Percentiles rank a stretch among this genome's conserved stretches.
Conservation (phyloP, 805 yeast species). For the Debaryomyces castellii region DNA sequence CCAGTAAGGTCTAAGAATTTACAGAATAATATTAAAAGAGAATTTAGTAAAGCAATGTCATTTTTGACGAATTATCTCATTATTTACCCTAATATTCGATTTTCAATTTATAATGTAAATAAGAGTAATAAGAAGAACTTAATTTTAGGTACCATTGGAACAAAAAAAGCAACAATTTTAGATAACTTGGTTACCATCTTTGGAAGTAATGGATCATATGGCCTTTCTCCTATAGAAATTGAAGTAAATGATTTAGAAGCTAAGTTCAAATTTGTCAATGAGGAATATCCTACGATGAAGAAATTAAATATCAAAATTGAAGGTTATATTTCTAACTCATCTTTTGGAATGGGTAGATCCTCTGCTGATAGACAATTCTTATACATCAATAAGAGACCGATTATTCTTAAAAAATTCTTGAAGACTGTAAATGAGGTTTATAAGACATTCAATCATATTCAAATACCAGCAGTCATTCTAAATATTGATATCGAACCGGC, state of each 20-base stretch:
- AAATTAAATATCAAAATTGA: slow-evolving; percentile 29
- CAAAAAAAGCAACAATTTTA: slow-evolving; percentile 31
- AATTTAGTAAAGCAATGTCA: slow-evolving; percentile 65
- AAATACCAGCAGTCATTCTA: slow-evolving; percentile 67
- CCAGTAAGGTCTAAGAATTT: slow-evolving; percentile 85
- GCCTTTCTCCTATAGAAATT: slow-evolving; percentile 53
- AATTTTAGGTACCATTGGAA: slow-evolving; percentile 60
- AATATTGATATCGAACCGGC: slow-evolving; percentile 54
- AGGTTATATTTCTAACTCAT: slow-evolving; percentile 74
- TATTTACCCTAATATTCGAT: slow-evolving; percentile 54
- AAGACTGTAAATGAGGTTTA: slow-evolving; percentile 73
- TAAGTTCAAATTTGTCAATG: slow-evolving; percentile 12
- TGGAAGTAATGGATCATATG: slow-evolving; percentile 65
- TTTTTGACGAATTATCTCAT: slow-evolving; percentile 69
- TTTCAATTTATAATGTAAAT: slow-evolving; percentile 55
- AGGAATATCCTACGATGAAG: slow-evolving; percentile 8
- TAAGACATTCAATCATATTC: slow-evolving; percentile 67
- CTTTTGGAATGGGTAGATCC: slow-evolving; percentile 70
- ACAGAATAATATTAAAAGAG: slow-evolving; percentile 63
- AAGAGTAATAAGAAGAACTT: slow-evolving; percentile 45
- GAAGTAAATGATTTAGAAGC: slow-evolving; percentile 29
- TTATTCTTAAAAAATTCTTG: slow-evolving; percentile 50
- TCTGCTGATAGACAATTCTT: slow-evolving; percentile 73
- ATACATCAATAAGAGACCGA: slow-evolving; percentile 77
- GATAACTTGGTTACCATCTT: slow-evolving; percentile 66